phyloP scores from a whole-genome alignment of 2,329 filamentous ascomycete species.

The Hypoxylon sp. region DNA sequence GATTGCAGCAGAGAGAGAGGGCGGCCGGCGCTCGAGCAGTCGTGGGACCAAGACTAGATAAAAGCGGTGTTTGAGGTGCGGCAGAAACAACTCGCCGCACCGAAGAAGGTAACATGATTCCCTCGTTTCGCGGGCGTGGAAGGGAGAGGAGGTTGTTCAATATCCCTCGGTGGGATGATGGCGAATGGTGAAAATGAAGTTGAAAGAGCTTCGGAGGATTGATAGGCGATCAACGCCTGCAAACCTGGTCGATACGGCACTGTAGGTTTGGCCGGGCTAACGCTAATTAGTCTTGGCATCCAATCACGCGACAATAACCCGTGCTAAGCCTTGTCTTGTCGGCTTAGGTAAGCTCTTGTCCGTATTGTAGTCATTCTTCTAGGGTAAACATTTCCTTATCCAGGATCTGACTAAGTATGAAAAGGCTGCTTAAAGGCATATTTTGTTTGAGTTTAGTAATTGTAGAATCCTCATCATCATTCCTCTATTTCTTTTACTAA shows the following conservation, averaged over 20 bases:
- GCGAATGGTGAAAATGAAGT: constrained; percentile 13
- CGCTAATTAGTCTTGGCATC: constrained; percentile 7
- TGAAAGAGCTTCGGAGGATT: constrained; percentile 22
- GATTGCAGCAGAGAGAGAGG: constrained; percentile 49
- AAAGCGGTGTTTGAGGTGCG: constrained; percentile 55
- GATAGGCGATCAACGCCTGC: constrained; percentile 24
- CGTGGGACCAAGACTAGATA: constrained; percentile 54
- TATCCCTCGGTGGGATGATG: constrained; percentile 19
- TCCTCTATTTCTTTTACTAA: too few species aligned
- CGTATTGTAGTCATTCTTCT: too few species aligned
- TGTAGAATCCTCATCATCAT: too few species aligned
- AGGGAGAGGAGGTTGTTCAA: background rate
- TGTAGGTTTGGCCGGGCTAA: too few species aligned
- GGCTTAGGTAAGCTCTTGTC: too few species aligned
- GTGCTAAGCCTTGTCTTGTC: too few species aligned
- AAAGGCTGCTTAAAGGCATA: too few species aligned
- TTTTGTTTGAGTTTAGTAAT: too few species aligned
- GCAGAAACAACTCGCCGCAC: constrained; percentile 63
- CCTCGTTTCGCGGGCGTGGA: constrained; percentile 15
- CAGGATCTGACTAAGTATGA: too few species aligned
- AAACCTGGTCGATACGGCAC: constrained; percentile 17
- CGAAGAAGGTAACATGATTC: constrained; percentile 63
- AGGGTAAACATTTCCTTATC: too few species aligned
- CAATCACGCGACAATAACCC: too few species aligned
- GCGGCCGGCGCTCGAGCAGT: constrained; percentile 52